phyloP scores from a whole-genome alignment of 1,139 yeast genomes.

The Yamadazyma mexicana region DNA sequence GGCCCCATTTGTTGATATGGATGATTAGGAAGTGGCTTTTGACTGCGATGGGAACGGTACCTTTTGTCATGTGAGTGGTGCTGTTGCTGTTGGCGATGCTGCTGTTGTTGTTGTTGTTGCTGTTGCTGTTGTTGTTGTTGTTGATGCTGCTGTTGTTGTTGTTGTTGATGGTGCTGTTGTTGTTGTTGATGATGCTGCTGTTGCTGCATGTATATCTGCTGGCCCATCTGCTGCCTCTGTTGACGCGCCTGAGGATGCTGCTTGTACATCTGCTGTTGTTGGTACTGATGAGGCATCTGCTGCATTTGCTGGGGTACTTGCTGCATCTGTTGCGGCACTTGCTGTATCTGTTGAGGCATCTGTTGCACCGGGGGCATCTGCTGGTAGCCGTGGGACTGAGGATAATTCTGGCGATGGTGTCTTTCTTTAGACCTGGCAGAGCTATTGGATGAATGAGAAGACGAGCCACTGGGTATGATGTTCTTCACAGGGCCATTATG shows the following conservation, averaged over 20 bases:
- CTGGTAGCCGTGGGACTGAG: slow-evolving; percentile 1
- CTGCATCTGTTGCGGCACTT: slow-evolving; percentile 1
- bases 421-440: background rate
- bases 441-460: background rate
- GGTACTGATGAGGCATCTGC: too few relatives aligned
- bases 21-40: background rate
- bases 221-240: slow-evolving; percentile 3
- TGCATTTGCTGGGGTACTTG: slow-evolving; percentile 1
- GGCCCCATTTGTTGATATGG: background rate
- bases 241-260: background rate
- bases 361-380: too few relatives aligned
- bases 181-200: slow-evolving; percentile 4
- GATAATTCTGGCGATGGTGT: background rate
- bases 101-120: too few relatives aligned
- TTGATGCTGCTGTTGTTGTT: slow-evolving; percentile 9
- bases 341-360: slow-evolving; percentile 1
- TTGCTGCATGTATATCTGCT: too few relatives aligned
- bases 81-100: background rate
- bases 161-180: slow-evolving; percentile 3
- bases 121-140: slow-evolving; percentile 2
- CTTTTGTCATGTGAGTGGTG: background rate
- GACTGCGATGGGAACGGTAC: background rate
- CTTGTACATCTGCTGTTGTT: background rate
- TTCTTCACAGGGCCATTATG: background rate
- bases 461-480: background rate